phyloP scores from a whole-genome alignment of 208 protist species.

The Hexamita inflata region DNA sequence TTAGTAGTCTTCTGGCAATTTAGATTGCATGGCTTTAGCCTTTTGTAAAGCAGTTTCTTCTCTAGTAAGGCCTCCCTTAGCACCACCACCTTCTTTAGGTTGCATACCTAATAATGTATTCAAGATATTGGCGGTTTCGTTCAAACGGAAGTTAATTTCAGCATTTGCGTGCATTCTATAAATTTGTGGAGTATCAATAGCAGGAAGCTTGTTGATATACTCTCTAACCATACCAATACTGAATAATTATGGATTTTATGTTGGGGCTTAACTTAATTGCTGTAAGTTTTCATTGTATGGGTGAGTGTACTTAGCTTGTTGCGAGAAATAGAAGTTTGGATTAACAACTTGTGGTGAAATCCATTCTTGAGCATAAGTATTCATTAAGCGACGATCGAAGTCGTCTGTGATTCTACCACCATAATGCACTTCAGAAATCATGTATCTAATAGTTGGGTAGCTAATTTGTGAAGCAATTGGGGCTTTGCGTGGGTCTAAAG shows the following conservation, averaged over 20 bases:
- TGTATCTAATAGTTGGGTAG: conserved; percentile 69
- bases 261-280: too few relatives aligned
- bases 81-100: conserved; percentile 66
- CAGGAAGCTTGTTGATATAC: conserved; percentile 59
- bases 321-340: conserved; percentile 58
- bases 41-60: conserved; percentile 67
- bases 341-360: conserved; percentile 68
- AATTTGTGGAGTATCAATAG: conserved; percentile 78
- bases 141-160: conserved; percentile 53
- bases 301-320: too few relatives aligned
- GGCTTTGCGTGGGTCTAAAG: conserved; percentile 60
- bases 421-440: conserved; percentile 94
- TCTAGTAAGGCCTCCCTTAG: conserved; percentile 55
- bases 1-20: conserved; percentile 67
- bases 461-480: conserved; percentile 36
- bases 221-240: conserved; percentile 37
- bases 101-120: conserved; percentile 79
- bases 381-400: conserved; percentile 81
- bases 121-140: conserved; percentile 69
- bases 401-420: conserved; percentile 92
- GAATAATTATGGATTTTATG: conserved; percentile 34
- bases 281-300: too few relatives aligned
- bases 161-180: conserved; percentile 89
- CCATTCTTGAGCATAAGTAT: conserved; percentile 79
- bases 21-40: conserved; percentile 65